Evolutionary conservation across 1,139 yeast species (phyloP).

Genomic region (Petasospora fabianii): DNA sequence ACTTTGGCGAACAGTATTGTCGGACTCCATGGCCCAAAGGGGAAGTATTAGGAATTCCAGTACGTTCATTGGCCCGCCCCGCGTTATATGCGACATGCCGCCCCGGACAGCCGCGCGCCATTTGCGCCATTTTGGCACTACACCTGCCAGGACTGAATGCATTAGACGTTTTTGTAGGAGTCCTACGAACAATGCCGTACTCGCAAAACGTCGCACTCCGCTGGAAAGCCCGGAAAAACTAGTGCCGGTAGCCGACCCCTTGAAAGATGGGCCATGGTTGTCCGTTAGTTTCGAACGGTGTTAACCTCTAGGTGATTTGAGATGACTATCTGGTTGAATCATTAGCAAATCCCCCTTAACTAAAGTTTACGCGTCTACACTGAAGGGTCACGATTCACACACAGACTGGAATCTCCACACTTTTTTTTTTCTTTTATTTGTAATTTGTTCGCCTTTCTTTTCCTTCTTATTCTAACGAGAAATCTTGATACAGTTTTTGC

Average conservation of each 20-base stretch:
- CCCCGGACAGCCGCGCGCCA: slow-evolving; percentile 2
- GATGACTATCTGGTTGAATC: too few relatives aligned
- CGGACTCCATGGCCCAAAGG: too few relatives aligned
- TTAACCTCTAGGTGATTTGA: too few relatives aligned
- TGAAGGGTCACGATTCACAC: too few relatives aligned
- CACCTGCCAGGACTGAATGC: background rate
- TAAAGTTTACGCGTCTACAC: too few relatives aligned
- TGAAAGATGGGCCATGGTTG: background rate
- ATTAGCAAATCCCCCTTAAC: too few relatives aligned
- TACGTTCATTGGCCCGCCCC: slow-evolving; percentile 13
- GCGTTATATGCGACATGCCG: background rate
- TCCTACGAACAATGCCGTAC: slow-evolving; percentile 3
- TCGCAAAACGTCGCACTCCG: slow-evolving; percentile 1
- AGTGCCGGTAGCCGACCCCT: background rate
- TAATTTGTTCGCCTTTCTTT: too few relatives aligned
- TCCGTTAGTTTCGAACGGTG: background rate
- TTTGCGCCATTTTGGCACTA: background rate
- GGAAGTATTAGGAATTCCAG: slow-evolving; percentile 11
- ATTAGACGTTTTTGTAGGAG: background rate
- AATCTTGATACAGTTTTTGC: too few relatives aligned
- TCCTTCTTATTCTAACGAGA: too few relatives aligned
- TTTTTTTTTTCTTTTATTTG: too few relatives aligned
- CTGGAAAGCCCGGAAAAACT: background rate
- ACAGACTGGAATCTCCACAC: too few relatives aligned
- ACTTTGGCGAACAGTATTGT: too few relatives aligned